phyloP scores from a whole-genome alignment of 2,329 filamentous ascomycete genomes.

The Penicillium nordicum region DNA sequence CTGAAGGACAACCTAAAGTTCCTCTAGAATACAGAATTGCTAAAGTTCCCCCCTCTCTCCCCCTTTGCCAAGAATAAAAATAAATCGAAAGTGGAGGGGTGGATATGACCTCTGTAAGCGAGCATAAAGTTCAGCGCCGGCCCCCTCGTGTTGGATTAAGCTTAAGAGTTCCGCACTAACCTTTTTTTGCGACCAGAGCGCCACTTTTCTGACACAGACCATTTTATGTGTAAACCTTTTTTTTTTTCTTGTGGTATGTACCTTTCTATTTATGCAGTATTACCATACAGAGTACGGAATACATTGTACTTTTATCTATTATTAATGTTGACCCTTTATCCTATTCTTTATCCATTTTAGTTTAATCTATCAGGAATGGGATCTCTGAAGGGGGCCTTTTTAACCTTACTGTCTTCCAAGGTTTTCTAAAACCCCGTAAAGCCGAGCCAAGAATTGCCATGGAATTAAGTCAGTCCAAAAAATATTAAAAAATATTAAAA shows the following conservation, averaged over 20 bases:
- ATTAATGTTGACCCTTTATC: conserved; percentile 1
- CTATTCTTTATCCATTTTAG: not conserved
- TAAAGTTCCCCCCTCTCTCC: not conserved
- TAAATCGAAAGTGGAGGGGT: conserved; percentile 15
- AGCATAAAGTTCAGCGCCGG: conserved; percentile 35
- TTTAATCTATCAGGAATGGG: conserved; percentile 18
- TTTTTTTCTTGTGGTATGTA: conserved; percentile 1
- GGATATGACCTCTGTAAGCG: conserved; percentile 28
- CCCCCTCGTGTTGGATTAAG: conserved; percentile 44
- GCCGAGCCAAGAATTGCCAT: conserved; percentile 21
- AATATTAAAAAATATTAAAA: not conserved
- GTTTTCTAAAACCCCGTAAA: conserved; percentile 22
- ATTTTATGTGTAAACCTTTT: conserved; percentile 8
- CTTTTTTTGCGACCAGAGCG: conserved; percentile 34
- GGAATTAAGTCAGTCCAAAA: not conserved
- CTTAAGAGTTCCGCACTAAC: conserved; percentile 43
- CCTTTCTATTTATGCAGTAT: not conserved
- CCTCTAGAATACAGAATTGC: conserved; percentile 10
- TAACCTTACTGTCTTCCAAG: conserved; percentile 19
- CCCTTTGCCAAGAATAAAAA: conserved; percentile 16
- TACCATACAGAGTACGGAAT: not conserved
- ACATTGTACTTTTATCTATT: not conserved
- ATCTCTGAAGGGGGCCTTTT: conserved; percentile 14
- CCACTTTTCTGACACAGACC: conserved; percentile 27
- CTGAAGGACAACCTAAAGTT: not conserved